Base-by-base conservation (phyloP, 2,329 filamentous ascomycete genomes). In the Corynespora cassiicola region DNA sequence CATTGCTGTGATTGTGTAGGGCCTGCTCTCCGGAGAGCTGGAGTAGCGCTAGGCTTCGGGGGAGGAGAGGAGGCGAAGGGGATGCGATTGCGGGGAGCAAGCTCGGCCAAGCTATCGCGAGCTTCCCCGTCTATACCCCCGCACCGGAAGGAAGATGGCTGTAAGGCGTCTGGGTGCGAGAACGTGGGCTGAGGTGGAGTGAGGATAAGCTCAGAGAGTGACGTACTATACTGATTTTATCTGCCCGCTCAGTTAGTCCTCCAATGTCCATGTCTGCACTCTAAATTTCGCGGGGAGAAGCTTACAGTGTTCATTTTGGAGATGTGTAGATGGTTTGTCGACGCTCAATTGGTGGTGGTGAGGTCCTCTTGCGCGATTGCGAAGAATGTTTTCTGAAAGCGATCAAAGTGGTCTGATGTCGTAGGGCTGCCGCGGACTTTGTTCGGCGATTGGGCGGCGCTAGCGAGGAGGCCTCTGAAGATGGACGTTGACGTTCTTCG, bases 171-270 rank as follows among this genome's bases (percentile, higher is more conserved):
- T n/a, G n/a, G n/a, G n/a, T n/a, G n/a, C n/a, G n/a, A n/a, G n/a
- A n/a, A n/a, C n/a, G n/a, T n/a, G n/a, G n/a, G n/a, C n/a, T n/a
- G n/a, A n/a, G n/a, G n/a, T n/a, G n/a, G n/a, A n/a, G n/a, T n/a
- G n/a, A n/a, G n/a, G n/a, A n/a, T n/a, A n/a, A n/a, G n/a, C n/a
- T n/a, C n/a, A n/a, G 42, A 44, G n/a, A n/a, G 39, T 61, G 61
- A 66, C 74, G 70, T 73, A 81, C 78, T 78, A 80, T 51, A 79
- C 80, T 49, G 79, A 82, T 72, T 73, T 72, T 44, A 81, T 72
- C 77, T 81, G 56, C n/a, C 17, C 22, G n/a, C 27, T 30, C 22
- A 42, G 39, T 65, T 50, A 60, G 52, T n/a, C n/a, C n/a, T n/a
- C n/a, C n/a, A n/a, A n/a, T n/a, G n/a, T n/a, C n/a, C n/a, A n/a